These are phyloP conservation scores for Pisolithus orientalis DNA, from an alignment of 768 basidiomycete species.

Conservation along the genomic window DNA sequence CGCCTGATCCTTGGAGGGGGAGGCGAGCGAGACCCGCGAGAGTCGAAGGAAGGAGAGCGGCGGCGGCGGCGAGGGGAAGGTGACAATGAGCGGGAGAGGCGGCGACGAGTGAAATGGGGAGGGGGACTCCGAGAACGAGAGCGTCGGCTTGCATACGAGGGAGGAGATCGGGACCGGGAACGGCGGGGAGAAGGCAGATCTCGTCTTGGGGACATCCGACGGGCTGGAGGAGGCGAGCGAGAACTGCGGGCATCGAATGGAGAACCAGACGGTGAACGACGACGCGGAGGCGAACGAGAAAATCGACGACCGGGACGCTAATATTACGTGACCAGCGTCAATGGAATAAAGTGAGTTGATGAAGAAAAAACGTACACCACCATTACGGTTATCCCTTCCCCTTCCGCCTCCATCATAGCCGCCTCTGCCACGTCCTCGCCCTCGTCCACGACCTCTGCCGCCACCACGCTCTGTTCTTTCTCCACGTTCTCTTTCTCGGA, in stretches of 20 bases:
- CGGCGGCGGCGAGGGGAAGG: slow-evolving; percentile 20
- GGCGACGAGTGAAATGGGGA: slow-evolving; percentile 19
- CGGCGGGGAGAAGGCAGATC: slow-evolving; percentile 33
- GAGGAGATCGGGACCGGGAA: slow-evolving; percentile 28
- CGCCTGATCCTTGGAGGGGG: slow-evolving; percentile 36
- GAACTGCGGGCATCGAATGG: slow-evolving; percentile 34
- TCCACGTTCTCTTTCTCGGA: slow-evolving; percentile 55
- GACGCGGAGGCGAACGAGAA: slow-evolving; percentile 43
- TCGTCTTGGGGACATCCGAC: slow-evolving; percentile 20
- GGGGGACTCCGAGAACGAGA: slow-evolving; percentile 21
- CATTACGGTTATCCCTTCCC: slow-evolving; percentile 52
- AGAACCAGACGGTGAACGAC: slow-evolving; percentile 36
- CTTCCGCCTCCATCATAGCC: slow-evolving; percentile 46
- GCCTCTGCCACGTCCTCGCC: slow-evolving; percentile 46
- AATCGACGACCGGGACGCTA: slow-evolving; percentile 42
- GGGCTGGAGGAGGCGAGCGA: slow-evolving; percentile 33
- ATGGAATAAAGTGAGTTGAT: not conserved
- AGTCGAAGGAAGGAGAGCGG: slow-evolving; percentile 25
- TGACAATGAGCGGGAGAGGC: slow-evolving; percentile 16
- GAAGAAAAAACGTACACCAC: slow-evolving; percentile 31
- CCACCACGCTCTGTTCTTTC: slow-evolving; percentile 34
- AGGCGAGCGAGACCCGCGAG: slow-evolving; percentile 31
- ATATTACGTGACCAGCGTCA: slow-evolving; percentile 5
- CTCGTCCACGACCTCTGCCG: slow-evolving; percentile 54
- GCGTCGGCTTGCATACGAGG: slow-evolving; percentile 15